These are phyloP conservation scores for Excoecaria cochinchinensis DNA, from an alignment of 345 rosid genomes.

Conservation along the genomic window DNA sequence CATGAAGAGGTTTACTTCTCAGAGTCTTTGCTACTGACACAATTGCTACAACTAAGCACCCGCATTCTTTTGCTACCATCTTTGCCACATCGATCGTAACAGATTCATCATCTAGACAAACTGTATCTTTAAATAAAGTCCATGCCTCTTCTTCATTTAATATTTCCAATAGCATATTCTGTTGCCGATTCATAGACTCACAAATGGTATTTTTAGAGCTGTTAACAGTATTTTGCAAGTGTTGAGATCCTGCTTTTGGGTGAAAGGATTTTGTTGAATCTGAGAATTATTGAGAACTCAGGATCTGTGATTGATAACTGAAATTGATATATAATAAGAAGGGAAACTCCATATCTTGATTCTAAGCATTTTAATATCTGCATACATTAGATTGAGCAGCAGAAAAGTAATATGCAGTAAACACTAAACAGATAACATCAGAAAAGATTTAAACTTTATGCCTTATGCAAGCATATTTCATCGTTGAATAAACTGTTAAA, in stretches of 20 bases:
- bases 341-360: too few relatives aligned
- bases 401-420: too few relatives aligned
- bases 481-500: too few relatives aligned
- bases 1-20: not conserved
- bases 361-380: too few relatives aligned
- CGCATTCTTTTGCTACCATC: constrained; percentile 8
- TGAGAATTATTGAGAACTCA: too few relatives aligned
- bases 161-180: not conserved
- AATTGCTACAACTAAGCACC: constrained; percentile 8
- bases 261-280: too few relatives aligned
- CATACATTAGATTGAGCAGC: too few relatives aligned
- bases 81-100: not conserved
- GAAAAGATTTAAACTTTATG: too few relatives aligned
- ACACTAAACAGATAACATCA: too few relatives aligned
- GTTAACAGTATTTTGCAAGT: constrained; percentile 4
- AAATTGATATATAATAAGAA: too few relatives aligned
- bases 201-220: not conserved
- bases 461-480: too few relatives aligned
- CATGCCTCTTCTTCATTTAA: constrained; percentile 7
- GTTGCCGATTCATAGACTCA: constrained; percentile 3
- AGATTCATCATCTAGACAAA: not conserved
- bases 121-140: constrained; percentile 1
- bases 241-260: not conserved
- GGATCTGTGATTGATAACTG: too few relatives aligned
- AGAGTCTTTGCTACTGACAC: constrained; percentile 17